A percentile compares a stretch with the other conserved stretches of the same genome.
phyloP scores from a whole-genome alignment of 1,284 basidiomycete species.

The Malassezia cuniculi region DNA sequence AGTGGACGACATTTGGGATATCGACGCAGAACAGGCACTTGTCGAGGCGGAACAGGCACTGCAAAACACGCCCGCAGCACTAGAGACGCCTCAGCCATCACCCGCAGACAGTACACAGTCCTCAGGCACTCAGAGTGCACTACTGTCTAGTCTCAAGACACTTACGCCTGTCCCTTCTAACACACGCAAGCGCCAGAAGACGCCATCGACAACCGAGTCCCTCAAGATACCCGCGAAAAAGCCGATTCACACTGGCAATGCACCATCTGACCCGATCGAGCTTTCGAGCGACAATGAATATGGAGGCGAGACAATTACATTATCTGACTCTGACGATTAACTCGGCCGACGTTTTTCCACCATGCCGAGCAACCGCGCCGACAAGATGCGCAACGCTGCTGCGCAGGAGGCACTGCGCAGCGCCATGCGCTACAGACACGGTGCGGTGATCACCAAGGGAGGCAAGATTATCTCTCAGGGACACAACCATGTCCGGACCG shows the following conservation, averaged over 20 bases:
- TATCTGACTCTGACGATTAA: not conserved
- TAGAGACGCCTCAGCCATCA: no score
- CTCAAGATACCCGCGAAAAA: no score
- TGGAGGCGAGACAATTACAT: not conserved
- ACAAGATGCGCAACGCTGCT: slow-evolving; percentile 18
- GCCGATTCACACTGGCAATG: no score
- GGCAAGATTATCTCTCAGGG: slow-evolving; percentile 17
- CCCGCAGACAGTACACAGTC: no score
- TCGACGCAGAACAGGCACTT: slow-evolving; percentile 9
- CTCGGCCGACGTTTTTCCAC: not conserved
- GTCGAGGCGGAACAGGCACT: slow-evolving; percentile 2
- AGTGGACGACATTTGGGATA: slow-evolving; percentile 6
- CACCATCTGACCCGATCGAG: no score
- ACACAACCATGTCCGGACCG: slow-evolving; percentile 17
- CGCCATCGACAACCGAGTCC: no score
- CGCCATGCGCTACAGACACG: slow-evolving; percentile 16
- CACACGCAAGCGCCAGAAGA: no score
- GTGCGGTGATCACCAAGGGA: slow-evolving; percentile 18
- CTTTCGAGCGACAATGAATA: no score
- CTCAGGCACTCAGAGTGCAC: no score
- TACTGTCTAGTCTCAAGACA: no score
- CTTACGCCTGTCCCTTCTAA: no score
- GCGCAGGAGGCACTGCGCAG: slow-evolving; percentile 17
- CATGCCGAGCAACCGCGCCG: slow-evolving; percentile 15
- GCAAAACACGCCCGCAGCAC: no score